A percentile compares a stretch with the other conserved stretches of the same genome.
Conservation (phyloP, 2,329 filamentous ascomycete genomes). For the Fusarium agapanthi region DNA sequence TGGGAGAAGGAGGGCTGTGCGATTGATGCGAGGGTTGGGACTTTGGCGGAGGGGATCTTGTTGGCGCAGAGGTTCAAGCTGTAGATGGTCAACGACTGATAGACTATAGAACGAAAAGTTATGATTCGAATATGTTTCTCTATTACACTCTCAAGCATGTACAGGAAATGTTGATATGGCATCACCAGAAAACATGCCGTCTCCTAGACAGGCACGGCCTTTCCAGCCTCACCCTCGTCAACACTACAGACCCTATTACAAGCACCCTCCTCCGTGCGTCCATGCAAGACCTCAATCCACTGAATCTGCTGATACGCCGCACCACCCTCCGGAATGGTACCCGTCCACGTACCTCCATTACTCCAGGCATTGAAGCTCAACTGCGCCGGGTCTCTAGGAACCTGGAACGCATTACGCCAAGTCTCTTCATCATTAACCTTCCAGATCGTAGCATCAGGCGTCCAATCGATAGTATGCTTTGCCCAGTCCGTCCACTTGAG, state of each 20-base stretch:
- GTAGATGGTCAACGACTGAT: conserved; percentile 22
- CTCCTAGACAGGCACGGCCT: conserved; percentile 45
- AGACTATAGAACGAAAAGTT: neutral
- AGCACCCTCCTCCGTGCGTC: conserved; percentile 42
- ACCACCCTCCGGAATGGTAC: conserved; percentile 59
- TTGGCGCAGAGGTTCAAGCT: conserved; percentile 68
- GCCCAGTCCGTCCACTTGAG: conserved; percentile 62
- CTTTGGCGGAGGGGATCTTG: conserved; percentile 80
- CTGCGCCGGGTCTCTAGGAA: conserved; percentile 59
- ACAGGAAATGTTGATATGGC: neutral
- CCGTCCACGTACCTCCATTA: conserved; percentile 65
- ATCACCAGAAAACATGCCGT: neutral
- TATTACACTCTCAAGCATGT: neutral
- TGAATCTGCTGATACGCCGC: conserved; percentile 65
- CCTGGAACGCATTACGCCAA: conserved; percentile 61
- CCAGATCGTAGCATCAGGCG: conserved; percentile 61
- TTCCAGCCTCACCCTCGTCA: conserved; percentile 48
- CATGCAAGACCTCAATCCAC: conserved; percentile 68
- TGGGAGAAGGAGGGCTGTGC: conserved; percentile 77
- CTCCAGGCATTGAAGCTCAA: conserved; percentile 68
- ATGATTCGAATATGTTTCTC: neutral
- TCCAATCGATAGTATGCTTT: conserved; percentile 67
- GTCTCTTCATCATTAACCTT: conserved; percentile 59
- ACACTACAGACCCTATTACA: conserved; percentile 38
- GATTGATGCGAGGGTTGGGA: conserved; percentile 81